Evolutionary conservation across 1,284 basidiomycete species (phyloP).

Genomic region (Melampsora americana): DNA sequence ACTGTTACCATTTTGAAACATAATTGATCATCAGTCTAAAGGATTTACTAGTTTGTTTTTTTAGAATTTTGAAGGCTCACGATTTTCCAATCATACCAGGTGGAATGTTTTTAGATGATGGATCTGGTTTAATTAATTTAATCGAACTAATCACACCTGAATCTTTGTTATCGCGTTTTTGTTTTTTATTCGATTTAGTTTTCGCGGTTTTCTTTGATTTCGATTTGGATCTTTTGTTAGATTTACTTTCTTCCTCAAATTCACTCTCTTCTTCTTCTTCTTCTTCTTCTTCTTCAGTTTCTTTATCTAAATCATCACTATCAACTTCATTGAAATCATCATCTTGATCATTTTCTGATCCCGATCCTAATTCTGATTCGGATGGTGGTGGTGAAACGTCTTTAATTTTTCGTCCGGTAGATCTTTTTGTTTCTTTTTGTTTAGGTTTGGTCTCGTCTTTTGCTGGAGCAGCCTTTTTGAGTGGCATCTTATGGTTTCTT

Average conservation of each 20-base stretch:
- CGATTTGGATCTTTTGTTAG: slow-evolving; percentile 9
- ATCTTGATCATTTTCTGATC: slow-evolving; percentile 6
- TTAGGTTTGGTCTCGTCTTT: too few relatives aligned
- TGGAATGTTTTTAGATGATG: slow-evolving; percentile 39
- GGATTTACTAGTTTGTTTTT: neutral
- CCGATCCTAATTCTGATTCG: too few relatives aligned
- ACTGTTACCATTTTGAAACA: slow-evolving; percentile 47
- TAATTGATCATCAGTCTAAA: slow-evolving; percentile 44
- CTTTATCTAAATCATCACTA: slow-evolving; percentile 32
- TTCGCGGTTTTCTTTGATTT: slow-evolving; percentile 23
- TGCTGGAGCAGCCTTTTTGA: too few relatives aligned
- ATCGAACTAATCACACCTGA: slow-evolving; percentile 44
- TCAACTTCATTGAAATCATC: neutral
- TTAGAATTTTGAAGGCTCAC: slow-evolving; percentile 19
- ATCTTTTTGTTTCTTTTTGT: too few relatives aligned
- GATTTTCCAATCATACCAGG: slow-evolving; percentile 25
- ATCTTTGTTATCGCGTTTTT: slow-evolving; percentile 43
- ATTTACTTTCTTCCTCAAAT: slow-evolving; percentile 21
- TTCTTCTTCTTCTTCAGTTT: slow-evolving; percentile 14
- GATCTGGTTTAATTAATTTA: slow-evolving; percentile 29
- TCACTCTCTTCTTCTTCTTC: slow-evolving; percentile 28
- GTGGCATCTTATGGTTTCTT: too few relatives aligned
- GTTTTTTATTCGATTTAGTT: slow-evolving; percentile 25
- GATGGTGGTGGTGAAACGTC: too few relatives aligned
- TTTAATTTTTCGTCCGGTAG: too few relatives aligned